Percentiles rank a stretch among this genome's conserved stretches.
Evolutionary conservation across 768 basidiomycete species (phyloP).

Genomic region (Hygrophoropsis aurantiaca): DNA sequence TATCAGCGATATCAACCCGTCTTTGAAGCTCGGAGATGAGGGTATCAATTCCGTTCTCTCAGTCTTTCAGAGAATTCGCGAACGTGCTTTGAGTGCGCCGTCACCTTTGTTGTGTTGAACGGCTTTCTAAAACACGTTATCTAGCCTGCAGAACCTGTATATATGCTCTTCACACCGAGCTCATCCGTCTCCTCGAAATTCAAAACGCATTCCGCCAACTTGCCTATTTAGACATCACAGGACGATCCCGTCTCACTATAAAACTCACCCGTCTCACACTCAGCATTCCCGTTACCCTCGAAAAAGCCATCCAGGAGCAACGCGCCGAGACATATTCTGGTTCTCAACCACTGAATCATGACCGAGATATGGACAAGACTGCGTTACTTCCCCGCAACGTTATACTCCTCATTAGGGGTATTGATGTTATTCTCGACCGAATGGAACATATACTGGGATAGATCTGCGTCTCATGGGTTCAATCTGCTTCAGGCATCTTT

Average conservation of each 20-base stretch:
- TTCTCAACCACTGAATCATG: slow-evolving; percentile 13
- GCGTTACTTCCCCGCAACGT: slow-evolving; percentile 56
- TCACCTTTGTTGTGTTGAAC: slow-evolving; percentile 3
- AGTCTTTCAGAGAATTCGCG: slow-evolving; percentile 68
- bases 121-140: slow-evolving; percentile 2
- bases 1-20: slow-evolving; percentile 78
- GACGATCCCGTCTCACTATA: slow-evolving; percentile 73
- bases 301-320: slow-evolving; percentile 61
- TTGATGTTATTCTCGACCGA: slow-evolving; percentile 62
- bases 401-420: slow-evolving; percentile 57
- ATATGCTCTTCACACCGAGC: slow-evolving; percentile 67
- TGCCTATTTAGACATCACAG: slow-evolving; percentile 75
- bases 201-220: slow-evolving; percentile 75
- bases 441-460: slow-evolving; percentile 57
- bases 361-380: slow-evolving; percentile 18
- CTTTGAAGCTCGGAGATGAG: slow-evolving; percentile 74
- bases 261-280: slow-evolving; percentile 78
- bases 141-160: slow-evolving; percentile 77
- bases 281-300: slow-evolving; percentile 70
- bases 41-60: slow-evolving; percentile 74
- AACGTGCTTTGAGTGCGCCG: slow-evolving; percentile 67
- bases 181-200: slow-evolving; percentile 78
- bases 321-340: slow-evolving; percentile 9
- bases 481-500: no score
- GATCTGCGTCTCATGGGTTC: neutral